phyloP scores from a whole-genome alignment of 306 rosid genomes.

The Purshia tridentata region DNA sequence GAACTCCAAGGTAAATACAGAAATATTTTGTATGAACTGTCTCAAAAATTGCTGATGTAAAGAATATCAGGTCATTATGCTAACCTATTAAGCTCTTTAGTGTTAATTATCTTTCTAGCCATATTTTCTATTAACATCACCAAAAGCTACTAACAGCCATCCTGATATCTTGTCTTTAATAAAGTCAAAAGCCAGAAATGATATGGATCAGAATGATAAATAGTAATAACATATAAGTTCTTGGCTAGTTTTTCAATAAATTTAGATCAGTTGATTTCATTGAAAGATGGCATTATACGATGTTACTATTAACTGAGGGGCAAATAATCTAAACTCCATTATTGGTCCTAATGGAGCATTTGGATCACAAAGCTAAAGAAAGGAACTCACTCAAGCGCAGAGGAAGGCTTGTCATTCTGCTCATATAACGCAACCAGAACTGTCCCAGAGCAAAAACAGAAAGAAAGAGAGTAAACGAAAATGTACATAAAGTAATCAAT shows the following conservation, averaged over 20 bases:
- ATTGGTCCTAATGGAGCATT: neutral
- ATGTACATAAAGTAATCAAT: neutral
- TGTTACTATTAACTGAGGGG: neutral
- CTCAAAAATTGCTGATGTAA: neutral
- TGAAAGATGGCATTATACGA: neutral
- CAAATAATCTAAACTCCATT: neutral
- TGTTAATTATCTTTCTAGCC: too few species aligned
- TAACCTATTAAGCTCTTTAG: too few species aligned
- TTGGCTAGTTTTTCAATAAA: neutral
- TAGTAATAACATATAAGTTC: neutral
- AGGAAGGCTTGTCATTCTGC: conserved; percentile 94
- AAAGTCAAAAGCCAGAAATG: neutral
- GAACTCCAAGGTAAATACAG: too few species aligned
- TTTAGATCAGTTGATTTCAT: too few species aligned
- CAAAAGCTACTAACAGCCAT: too few species aligned
- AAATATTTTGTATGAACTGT: too few species aligned
- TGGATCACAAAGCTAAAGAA: conserved; percentile 16
- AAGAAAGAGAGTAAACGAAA: neutral
- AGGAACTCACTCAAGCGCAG: conserved; percentile 81
- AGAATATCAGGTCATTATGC: too few species aligned
- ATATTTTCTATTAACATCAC: too few species aligned
- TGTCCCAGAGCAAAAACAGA: conserved; percentile 27
- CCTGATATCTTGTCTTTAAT: too few species aligned
- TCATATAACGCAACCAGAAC: conserved; percentile 90
- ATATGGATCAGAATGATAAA: neutral